Base-by-base conservation (phyloP, 257 asterid species). In the Capsicum baccatum region DNA sequence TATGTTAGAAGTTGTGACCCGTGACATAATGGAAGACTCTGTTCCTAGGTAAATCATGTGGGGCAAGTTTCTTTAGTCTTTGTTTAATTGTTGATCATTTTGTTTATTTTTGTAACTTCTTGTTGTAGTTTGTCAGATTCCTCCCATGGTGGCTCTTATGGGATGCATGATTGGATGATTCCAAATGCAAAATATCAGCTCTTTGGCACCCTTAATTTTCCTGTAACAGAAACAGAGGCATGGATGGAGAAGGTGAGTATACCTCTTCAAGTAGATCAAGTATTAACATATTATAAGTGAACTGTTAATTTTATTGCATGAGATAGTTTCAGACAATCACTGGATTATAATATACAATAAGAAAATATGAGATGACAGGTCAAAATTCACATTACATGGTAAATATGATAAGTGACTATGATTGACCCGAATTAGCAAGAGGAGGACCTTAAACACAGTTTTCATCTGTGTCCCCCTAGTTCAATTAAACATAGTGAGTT, bases 1-100 rank as follows among this genome's bases (percentile, higher is more conserved):
- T 90, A 92, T 96, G 98, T 92, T 93, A 35, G 99, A 96, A 90
- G 92, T 96, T 82, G 98, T 96, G 90, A 96, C 98, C 62, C 90
- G 98, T 87, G 99, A 96, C 91, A 96, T 96, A 83, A 93, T 96
- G 95, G 98, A 91, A 9, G 98, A 93, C 88, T 58, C 83, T 62
- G 90, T 94, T 91, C 94, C 94, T 55, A 91, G 97, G 99, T 91
- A 91, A 62, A 56, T 67, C 83, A 79, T 83, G 33, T 26, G 17
- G 83, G 78, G 80, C 83, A 39, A 69, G 70, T 86, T 59, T 74
- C 26, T 52, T 79, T 37, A 7, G 48, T 70, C 56, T 64, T 50
- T 84, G 60, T 73, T 85, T 8, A 35, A 39, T 69, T 39, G 17
- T 47, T 64, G 8, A 60, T 54, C 17, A 48, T n/a, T 89, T 73